Base-by-base conservation (phyloP, 345 rosid genomes). In the Hibiscus tridactylites region DNA sequence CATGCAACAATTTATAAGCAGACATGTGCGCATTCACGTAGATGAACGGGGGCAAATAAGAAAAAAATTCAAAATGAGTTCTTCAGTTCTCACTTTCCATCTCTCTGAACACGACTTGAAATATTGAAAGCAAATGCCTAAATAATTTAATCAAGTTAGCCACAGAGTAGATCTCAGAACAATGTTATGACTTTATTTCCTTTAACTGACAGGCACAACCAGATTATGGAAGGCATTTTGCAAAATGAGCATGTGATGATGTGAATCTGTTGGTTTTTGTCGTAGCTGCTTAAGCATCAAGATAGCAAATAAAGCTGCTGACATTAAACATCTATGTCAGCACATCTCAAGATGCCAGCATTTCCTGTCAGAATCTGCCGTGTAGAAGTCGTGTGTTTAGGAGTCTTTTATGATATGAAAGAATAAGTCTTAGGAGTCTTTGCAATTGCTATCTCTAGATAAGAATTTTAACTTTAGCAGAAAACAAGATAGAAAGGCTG, bases 31-130 rank as follows among this genome's bases (percentile, higher is more conserved):
- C 26, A 37, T 19, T 17, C 16, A 17, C 68, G 37, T 37, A 17
- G 8, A 64, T 39, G 31, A 35, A 12, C 7, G 16, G 0, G 0
- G 7, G 8, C 2, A 64, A 15, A 64, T 39, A n/a, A 16, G 67
- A 28, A 26, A 33, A 33, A 42, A 33, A 62, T n/a, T 9, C 24
- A 33, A 63, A 39, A 3, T 44, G 56, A 65, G 17, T 6, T 46
- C 15, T 46, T 66, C 8, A 9, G n/a, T 67, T 67, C 44, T 29
- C 71, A 49, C 42, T 67, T 67, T 67, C 59, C 13, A 50, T 67
- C 71, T 67, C 37, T 67, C 42, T 9, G 12, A 17, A 46, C 39
- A 66, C 57, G 21, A 26, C 71, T 15, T 8, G 35, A 26, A 28
- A 67, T 29, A 28, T 65, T 21, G 33, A 44, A 44, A 44, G 69